Base-by-base conservation (phyloP, 768 basidiomycete genomes). In the Cystobasidium onofrii region DNA sequence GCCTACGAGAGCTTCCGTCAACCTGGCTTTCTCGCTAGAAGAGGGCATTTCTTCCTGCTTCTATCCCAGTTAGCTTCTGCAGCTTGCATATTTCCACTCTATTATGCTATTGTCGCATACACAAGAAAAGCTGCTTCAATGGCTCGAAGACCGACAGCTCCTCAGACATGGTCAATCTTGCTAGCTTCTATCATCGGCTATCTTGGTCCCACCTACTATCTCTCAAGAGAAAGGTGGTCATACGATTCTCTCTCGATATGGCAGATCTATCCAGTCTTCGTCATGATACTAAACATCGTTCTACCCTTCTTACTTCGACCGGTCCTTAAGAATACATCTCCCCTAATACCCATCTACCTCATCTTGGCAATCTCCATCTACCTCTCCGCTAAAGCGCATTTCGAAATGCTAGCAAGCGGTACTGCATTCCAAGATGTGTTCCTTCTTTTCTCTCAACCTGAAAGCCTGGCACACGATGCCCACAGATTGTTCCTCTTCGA, bases 401-500 rank as follows among this genome's bases (percentile, higher is more conserved):
- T 41, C 29, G 36, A 34, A 20, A 55, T 71, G 50, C 54, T 71
- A n/a, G 43, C 29, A 25, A 55, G 50, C n/a, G 69, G 69, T n/a
- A 55, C 61, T 25, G 69, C 52, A 18, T 71, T 71, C 55, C 69
- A 55, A n/a, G 69, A 71, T 60, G 69, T 71, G 1, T 20, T 44
- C 52, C n/a, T 55, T 17, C 34, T 71, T 36, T 71, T 71, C 69
- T 23, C 18, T 6, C 69, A 71, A 27, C 50, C 50, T 15, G 33
- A 9, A 36, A 36, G 54, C 23, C 41, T 71, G 4, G n/a, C 69
- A 23, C 20, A n/a, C 18, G 44, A 57, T 36, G 69, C 44, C 1
- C 69, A 71, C 27, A 23, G 33, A 29, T 39, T 71, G 27, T 71
- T 71, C 69, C 69, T 71, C 15, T 10, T 71, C 36, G 69, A 71